A percentile compares a stretch with the other conserved stretches of the same genome.
Conservation (phyloP, 2,329 filamentous ascomycete genomes). For the Fusarium palustre region DNA sequence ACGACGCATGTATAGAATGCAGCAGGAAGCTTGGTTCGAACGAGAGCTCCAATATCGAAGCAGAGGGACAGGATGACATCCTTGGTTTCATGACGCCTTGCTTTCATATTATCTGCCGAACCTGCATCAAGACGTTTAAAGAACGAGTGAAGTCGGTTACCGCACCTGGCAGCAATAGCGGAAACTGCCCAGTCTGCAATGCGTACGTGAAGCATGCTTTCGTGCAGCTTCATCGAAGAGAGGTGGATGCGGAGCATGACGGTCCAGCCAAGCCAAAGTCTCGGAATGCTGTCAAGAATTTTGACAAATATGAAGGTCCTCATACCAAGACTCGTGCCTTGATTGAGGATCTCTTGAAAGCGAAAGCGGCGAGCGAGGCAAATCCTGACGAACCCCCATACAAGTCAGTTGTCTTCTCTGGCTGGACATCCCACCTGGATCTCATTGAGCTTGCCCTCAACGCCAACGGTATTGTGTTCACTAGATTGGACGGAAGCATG, state of each 20-base stretch:
- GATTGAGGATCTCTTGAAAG: slow-evolving; percentile 76
- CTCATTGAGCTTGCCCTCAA: slow-evolving; percentile 86
- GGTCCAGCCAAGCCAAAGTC: slow-evolving; percentile 57
- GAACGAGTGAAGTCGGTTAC: slow-evolving; percentile 60
- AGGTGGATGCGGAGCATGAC: slow-evolving; percentile 68
- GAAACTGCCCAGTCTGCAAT: slow-evolving; percentile 77
- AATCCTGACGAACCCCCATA: slow-evolving; percentile 77
- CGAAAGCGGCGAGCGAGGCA: slow-evolving; percentile 70
- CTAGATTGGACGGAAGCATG: slow-evolving; percentile 94
- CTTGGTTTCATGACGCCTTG: slow-evolving; percentile 87
- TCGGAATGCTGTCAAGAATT: slow-evolving; percentile 62
- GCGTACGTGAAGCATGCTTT: slow-evolving; percentile 71
- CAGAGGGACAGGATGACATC: slow-evolving; percentile 71
- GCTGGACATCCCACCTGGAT: slow-evolving; percentile 96
- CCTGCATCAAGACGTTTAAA: slow-evolving; percentile 74
- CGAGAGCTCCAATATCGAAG: slow-evolving; percentile 67
- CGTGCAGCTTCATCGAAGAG: slow-evolving; percentile 75
- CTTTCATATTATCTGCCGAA: slow-evolving; percentile 84
- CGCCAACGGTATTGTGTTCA: slow-evolving; percentile 73
- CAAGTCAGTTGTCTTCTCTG: slow-evolving; percentile 94
- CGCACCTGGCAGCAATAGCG: slow-evolving; percentile 54
- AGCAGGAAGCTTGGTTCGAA: slow-evolving; percentile 69
- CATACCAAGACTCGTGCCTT: slow-evolving; percentile 93
- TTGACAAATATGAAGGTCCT: slow-evolving; percentile 81
- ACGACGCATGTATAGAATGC: slow-evolving; percentile 79